These are phyloP conservation scores for Epichloe bromicola DNA, from an alignment of 2,329 filamentous ascomycete genomes.

Conservation along the genomic window DNA sequence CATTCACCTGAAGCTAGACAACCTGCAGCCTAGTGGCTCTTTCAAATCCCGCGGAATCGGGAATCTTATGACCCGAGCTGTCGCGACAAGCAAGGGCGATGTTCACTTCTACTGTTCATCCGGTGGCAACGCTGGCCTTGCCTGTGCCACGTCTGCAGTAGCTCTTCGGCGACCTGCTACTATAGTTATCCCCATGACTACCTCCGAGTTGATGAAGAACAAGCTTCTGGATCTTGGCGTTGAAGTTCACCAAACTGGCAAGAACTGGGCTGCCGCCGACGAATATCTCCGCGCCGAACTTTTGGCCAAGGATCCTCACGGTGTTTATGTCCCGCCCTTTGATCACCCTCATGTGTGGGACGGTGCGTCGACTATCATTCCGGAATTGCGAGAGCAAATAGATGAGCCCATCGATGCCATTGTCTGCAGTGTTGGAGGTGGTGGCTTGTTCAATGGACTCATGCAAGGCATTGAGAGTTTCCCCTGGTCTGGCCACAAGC, in stretches of 20 bases:
- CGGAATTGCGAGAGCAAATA: conserved; percentile 31
- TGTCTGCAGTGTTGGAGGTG: conserved; percentile 69
- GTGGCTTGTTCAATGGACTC: conserved; percentile 66
- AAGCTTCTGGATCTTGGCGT: conserved; percentile 59
- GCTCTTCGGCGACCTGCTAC: conserved; percentile 54
- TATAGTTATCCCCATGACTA: conserved; percentile 58
- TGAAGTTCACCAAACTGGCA: conserved; percentile 55
- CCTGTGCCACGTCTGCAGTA: conserved; percentile 60
- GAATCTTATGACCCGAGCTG: conserved; percentile 44
- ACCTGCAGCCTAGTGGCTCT: conserved; percentile 70
- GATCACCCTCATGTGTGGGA: conserved; percentile 57
- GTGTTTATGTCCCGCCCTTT: conserved; percentile 57
- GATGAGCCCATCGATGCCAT: conserved; percentile 49
- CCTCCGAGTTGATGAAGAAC: conserved; percentile 54
- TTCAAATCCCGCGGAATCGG: conserved; percentile 77
- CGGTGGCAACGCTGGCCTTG: conserved; percentile 76
- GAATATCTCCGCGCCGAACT: conserved; percentile 47
- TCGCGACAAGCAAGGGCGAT: conserved; percentile 18
- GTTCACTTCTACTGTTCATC: conserved; percentile 69
- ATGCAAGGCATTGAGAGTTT: conserved; percentile 50
- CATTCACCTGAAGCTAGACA: conserved; percentile 76
- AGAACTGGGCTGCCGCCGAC: conserved; percentile 58
- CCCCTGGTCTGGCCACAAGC: conserved; percentile 20
- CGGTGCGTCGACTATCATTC: conserved; percentile 47
- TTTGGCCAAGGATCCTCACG: conserved; percentile 35